Conservation (phyloP, 2,329 filamentous ascomycete species). For the Parastagonospora nodorum region DNA sequence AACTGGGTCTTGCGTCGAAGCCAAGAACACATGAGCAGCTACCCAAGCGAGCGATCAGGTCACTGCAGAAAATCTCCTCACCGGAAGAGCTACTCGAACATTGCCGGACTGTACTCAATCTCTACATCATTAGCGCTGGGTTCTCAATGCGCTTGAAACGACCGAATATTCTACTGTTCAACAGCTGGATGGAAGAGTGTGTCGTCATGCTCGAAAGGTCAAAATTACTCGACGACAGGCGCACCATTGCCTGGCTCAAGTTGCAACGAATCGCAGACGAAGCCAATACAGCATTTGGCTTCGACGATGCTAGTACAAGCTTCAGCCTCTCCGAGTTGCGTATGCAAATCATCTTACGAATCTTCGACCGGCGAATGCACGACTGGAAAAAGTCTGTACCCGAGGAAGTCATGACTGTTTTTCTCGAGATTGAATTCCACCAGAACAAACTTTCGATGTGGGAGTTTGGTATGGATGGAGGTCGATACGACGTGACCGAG, state of each 20-base stretch:
- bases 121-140: conserved; percentile 41
- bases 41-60: conserved; percentile 39
- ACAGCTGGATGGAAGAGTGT: conserved; percentile 46
- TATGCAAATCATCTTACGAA: conserved; percentile 41
- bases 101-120: conserved; percentile 38
- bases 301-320: conserved; percentile 45
- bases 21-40: conserved; percentile 45
- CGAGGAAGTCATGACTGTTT: conserved; percentile 35
- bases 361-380: conserved; percentile 44
- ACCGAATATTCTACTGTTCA: conserved; percentile 41
- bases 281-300: conserved; percentile 44
- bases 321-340: conserved; percentile 43
- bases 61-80: conserved; percentile 41
- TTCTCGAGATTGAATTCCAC: conserved; percentile 36
- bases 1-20: conserved; percentile 44
- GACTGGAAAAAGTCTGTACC: conserved; percentile 42
- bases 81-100: conserved; percentile 42
- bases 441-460: conserved; percentile 44
- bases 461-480: conserved; percentile 47
- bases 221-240: conserved; percentile 34
- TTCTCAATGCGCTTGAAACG: conserved; percentile 41
- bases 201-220: conserved; percentile 38
- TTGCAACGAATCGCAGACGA: conserved; percentile 45
- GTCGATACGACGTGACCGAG: conserved; percentile 42
- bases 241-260: conserved; percentile 37